phyloP scores from a whole-genome alignment of 768 basidiomycete species.

The Tricholoma furcatifolium region DNA sequence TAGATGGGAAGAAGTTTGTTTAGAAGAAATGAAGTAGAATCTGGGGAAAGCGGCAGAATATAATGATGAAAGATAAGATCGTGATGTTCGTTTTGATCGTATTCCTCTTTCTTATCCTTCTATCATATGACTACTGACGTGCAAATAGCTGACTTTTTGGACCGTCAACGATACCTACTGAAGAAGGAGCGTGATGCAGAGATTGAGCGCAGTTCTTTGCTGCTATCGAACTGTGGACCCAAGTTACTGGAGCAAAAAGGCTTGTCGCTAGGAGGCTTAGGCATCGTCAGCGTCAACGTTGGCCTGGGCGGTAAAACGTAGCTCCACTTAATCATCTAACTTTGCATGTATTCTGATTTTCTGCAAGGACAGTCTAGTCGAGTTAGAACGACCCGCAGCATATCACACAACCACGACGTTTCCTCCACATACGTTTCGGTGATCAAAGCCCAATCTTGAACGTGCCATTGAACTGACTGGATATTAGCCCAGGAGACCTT shows the following conservation, averaged over 20 bases:
- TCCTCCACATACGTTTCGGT: conserved; percentile 88
- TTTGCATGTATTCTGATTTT: conserved; percentile 19
- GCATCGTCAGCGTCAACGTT: conserved; percentile 68
- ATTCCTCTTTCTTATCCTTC: not conserved
- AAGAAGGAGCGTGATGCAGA: conserved; percentile 80
- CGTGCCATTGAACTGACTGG: not conserved
- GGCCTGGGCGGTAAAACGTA: conserved; percentile 95
- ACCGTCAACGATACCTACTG: conserved; percentile 66
- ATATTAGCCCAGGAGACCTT: conserved; percentile 77
- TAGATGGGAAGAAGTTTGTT: not conserved
- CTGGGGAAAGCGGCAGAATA: not conserved
- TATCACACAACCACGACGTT: conserved; percentile 71
- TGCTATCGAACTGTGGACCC: conserved; percentile 80
- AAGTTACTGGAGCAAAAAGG: conserved; percentile 89
- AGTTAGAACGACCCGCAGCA: conserved; percentile 80
- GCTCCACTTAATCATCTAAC: conserved; percentile 11
- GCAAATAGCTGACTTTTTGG: conserved; percentile 57
- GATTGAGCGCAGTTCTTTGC: conserved; percentile 71
- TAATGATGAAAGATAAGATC: conserved; percentile 1
- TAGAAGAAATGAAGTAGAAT: not conserved
- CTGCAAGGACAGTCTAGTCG: conserved; percentile 67
- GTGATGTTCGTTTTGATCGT: not conserved
- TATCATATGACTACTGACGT: conserved; percentile 30
- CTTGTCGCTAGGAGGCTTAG: conserved; percentile 72
- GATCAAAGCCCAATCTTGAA: conserved; percentile 12